phyloP scores from a whole-genome alignment of 2,329 filamentous ascomycete genomes.

The Colletotrichum kahawae region DNA sequence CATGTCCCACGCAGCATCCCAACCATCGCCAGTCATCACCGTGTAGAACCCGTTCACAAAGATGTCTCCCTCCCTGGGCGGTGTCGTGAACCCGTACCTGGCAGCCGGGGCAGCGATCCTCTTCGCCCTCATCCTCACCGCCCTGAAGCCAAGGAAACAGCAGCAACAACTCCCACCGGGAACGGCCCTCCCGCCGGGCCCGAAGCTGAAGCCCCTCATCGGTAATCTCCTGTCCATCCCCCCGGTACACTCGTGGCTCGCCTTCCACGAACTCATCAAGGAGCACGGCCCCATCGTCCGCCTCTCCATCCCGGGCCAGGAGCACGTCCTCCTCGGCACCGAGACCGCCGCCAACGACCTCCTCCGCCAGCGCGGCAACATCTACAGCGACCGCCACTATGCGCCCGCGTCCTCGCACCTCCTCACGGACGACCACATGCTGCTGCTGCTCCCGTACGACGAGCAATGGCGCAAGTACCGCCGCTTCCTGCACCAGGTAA shows the following conservation, averaged over 20 bases:
- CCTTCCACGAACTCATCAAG: slow-evolving; percentile 41
- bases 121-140: neutral
- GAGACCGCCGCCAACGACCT: slow-evolving; percentile 47
- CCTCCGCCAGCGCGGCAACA: slow-evolving; percentile 41
- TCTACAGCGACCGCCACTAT: slow-evolving; percentile 41
- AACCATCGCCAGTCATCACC: neutral
- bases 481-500: slow-evolving; percentile 32
- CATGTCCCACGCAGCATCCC: neutral
- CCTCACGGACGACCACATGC: slow-evolving; percentile 30
- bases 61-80: neutral
- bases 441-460: slow-evolving; percentile 34
- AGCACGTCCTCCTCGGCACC: slow-evolving; percentile 39
- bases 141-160: neutral
- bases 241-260: slow-evolving; percentile 41
- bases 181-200: slow-evolving; percentile 12
- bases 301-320: slow-evolving; percentile 45
- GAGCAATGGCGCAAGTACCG: slow-evolving; percentile 17
- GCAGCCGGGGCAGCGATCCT: neutral
- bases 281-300: slow-evolving; percentile 45
- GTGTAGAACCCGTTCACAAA: neutral
- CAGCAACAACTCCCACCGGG: neutral
- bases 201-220: slow-evolving; percentile 22
- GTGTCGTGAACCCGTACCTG: neutral
- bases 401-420: slow-evolving; percentile 38
- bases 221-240: slow-evolving; percentile 40